Base-by-base conservation (phyloP, 2,329 filamentous ascomycete species). In the Alternaria rosae region DNA sequence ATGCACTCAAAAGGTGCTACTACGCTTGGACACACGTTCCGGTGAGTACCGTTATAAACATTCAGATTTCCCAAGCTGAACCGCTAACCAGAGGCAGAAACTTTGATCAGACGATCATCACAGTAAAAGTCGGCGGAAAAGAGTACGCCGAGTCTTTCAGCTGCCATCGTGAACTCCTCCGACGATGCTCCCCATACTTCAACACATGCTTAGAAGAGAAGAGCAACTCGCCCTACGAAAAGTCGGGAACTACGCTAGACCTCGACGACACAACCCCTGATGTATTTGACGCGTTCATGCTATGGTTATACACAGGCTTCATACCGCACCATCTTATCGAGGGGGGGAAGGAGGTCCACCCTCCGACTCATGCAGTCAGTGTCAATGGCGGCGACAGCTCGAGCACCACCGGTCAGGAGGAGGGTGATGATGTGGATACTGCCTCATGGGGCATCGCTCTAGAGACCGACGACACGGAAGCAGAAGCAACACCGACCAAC, bases 231-330 rank as follows among this genome's bases (percentile, higher is more conserved):
- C 76, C 76, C 0, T 77, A 78, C 64, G 75, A 73, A 43, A 74
- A 60, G 41, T 67, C 67, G 23, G 70, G 66, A 6, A 54, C 70
- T 5, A 68, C 64, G 13, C 63, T 78, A 12, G 76, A 77, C 53
- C 71, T 78, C 8, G 70, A 76, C 9, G 74, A 77, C 32, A 75
- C 73, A 5, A 73, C 65, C 47, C 73, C 76, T n/a, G 76, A 78
- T 55, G 75, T 77, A n/a, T 78, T 78, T 48, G 76, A 78, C 60
- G 72, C 74, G 8, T 78, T 78, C 57, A 76, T 78, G 75, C 66
- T 78, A 56, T 78, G 76, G 76, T 61, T 78, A n/a, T 76, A 78
- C 56, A 78, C 76, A 7, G 76, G 76, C 9, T 73, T 74, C 52
- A 76, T 78, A 21, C 76, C 76, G 6, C 76, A 78, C 23, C 76